Conservation (phyloP, 768 basidiomycete species). For the Mycena alexandri region DNA sequence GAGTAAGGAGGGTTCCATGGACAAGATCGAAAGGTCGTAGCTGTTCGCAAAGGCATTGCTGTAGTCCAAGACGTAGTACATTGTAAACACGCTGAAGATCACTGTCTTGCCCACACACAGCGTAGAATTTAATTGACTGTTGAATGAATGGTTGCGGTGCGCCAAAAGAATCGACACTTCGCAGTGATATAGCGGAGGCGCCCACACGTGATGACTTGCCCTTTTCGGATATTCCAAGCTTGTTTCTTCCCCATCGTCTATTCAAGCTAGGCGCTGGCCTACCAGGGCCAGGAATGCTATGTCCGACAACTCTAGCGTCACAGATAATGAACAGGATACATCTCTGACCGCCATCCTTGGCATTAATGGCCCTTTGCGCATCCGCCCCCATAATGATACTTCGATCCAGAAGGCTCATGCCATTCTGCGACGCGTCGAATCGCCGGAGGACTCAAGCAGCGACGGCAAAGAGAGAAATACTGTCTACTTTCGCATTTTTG, state of each 20-base stretch:
- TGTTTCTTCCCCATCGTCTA: background rate
- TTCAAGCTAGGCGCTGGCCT: background rate
- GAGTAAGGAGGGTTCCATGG: constrained; percentile 16
- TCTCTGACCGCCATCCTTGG: constrained; percentile 70
- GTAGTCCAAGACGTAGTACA: no score
- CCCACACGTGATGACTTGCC: constrained; percentile 5
- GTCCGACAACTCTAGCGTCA: constrained; percentile 52
- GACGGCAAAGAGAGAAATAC: constrained; percentile 54
- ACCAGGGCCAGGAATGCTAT: constrained; percentile 32
- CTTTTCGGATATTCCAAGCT: background rate
- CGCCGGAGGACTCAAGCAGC: constrained; percentile 59
- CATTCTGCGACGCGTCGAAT: constrained; percentile 71
- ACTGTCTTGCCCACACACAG: no score
- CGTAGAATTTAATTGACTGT: no score
- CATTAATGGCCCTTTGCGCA: constrained; percentile 71
- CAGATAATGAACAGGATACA: constrained; percentile 49
- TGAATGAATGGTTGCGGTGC: no score
- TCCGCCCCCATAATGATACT: constrained; percentile 67
- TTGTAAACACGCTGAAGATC: no score
- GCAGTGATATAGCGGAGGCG: background rate
- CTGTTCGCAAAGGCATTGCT: no score
- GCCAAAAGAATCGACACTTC: no score
- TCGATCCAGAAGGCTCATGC: constrained; percentile 78
- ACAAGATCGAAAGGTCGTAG: background rate
- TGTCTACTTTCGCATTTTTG: constrained; percentile 74